These are phyloP conservation scores for Sporothrix euskadiensis DNA, from an alignment of 2,329 filamentous ascomycete species.

Conservation along the genomic window DNA sequence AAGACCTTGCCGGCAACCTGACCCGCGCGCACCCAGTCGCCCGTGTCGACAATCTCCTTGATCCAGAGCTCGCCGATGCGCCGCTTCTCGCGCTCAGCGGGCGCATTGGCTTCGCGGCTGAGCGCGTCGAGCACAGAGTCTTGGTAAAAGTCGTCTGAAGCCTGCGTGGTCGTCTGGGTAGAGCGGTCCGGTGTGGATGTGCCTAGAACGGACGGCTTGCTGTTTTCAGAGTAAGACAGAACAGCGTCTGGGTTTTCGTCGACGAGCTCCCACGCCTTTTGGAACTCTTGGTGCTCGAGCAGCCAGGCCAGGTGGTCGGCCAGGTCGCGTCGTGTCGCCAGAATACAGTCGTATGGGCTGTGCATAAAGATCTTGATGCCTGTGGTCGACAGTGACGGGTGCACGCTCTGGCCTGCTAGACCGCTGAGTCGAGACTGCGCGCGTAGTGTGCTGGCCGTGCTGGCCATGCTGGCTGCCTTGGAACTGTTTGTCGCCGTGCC, in stretches of 20 bases:
- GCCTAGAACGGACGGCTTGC: conserved; percentile 43
- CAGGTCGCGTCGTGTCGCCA: conserved; percentile 84
- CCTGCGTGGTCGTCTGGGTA: conserved; percentile 37
- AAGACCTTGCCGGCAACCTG: conserved; percentile 81
- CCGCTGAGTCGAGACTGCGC: background rate
- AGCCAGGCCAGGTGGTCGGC: conserved; percentile 86
- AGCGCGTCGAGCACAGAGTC: conserved; percentile 67
- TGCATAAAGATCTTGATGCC: conserved; percentile 83
- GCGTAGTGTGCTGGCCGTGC: conserved; percentile 43
- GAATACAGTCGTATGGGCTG: conserved; percentile 94
- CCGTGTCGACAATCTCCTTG: conserved; percentile 73
- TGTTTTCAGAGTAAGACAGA: conserved; percentile 33
- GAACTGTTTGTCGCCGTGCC: conserved; percentile 44
- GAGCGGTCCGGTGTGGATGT: conserved; percentile 43
- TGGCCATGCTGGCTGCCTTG: conserved; percentile 38
- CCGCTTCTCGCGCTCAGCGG: conserved; percentile 81
- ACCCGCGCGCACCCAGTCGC: conserved; percentile 76
- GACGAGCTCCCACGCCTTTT: conserved; percentile 84
- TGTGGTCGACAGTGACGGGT: conserved; percentile 57
- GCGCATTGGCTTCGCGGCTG: conserved; percentile 60
- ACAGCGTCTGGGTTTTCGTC: conserved; percentile 81
- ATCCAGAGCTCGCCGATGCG: conserved; percentile 93
- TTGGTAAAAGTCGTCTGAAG: conserved; percentile 65
- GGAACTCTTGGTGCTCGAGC: conserved; percentile 75
- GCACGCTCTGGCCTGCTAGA: conserved; percentile 40